phyloP scores from a whole-genome alignment of 1,139 yeast genomes.

The Blastobotrys indianensis region DNA sequence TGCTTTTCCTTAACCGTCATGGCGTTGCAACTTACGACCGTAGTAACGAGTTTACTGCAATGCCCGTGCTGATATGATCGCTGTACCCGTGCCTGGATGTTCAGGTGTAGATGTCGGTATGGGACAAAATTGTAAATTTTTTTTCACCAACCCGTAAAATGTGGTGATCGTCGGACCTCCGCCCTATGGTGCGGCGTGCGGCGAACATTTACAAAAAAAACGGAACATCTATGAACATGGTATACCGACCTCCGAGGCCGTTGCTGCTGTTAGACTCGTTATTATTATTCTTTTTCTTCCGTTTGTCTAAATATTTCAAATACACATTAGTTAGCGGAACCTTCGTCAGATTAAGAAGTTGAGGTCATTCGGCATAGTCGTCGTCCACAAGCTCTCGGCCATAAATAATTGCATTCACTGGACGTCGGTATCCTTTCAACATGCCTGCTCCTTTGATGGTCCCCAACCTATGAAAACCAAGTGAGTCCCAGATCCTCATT shows the following conservation, averaged over 20 bases:
- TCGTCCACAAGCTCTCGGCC: slow-evolving; percentile 50
- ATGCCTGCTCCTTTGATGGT: slow-evolving; percentile 79
- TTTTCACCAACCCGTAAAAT: no score
- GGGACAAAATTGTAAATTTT: not conserved
- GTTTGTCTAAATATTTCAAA: not conserved
- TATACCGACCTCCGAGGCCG: no score
- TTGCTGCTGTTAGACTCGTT: no score
- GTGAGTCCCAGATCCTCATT: slow-evolving; percentile 66
- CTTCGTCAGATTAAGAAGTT: not conserved
- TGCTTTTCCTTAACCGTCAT: not conserved
- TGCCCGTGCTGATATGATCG: slow-evolving; percentile 8
- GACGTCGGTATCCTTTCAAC: slow-evolving; percentile 71
- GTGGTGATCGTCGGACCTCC: no score
- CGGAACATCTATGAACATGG: no score
- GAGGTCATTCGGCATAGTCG: slow-evolving; percentile 30
- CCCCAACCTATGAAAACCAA: slow-evolving; percentile 73
- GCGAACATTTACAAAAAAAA: no score
- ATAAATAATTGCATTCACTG: slow-evolving; percentile 76
- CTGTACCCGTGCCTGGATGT: slow-evolving; percentile 8
- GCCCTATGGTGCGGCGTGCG: no score
- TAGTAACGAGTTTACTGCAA: not conserved
- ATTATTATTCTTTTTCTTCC: not conserved
- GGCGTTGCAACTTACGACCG: no score
- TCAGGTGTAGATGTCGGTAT: slow-evolving; percentile 5
- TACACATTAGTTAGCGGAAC: not conserved